A percentile compares a stretch with the other conserved stretches of the same genome.
Evolutionary conservation across 495 filamentous ascomycete species (phyloP).

Genomic region (Podospora pseudoanserina): DNA sequence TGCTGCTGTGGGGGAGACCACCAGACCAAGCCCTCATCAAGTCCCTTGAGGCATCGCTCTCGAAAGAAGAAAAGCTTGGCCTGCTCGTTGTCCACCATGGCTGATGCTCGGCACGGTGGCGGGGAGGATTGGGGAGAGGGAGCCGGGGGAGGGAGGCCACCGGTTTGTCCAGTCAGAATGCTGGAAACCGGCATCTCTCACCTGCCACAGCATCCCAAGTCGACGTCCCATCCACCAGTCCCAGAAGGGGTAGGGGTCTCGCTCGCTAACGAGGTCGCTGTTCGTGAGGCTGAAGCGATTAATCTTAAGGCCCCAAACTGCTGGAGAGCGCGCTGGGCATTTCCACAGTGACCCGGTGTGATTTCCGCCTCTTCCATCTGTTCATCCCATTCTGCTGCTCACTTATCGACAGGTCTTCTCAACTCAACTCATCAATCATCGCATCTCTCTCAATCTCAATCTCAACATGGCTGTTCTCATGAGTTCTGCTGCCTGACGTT

Average conservation of each 20-base stretch:
- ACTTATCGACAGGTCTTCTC: background rate
- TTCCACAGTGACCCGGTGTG: slow-evolving; percentile 7
- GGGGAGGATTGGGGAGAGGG: background rate
- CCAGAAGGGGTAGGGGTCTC: slow-evolving; percentile 6
- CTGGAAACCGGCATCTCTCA: background rate
- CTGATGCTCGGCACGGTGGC: background rate
- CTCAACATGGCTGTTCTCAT: background rate
- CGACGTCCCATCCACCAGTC: background rate
- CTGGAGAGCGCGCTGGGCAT: background rate
- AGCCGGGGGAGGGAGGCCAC: slow-evolving; percentile 2
- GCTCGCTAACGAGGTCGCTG: slow-evolving; percentile 10
- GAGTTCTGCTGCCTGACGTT: background rate
- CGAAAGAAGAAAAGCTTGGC: background rate
- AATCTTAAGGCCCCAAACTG: slow-evolving; percentile 10
- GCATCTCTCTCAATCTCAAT: no score
- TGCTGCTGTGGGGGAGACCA: background rate
- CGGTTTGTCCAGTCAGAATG: slow-evolving; percentile 6
- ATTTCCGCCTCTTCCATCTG: slow-evolving; percentile 3
- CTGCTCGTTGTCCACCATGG: background rate
- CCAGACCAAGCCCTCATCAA: background rate
- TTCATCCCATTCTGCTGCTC: background rate
- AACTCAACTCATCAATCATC: background rate
- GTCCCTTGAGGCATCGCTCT: no score
- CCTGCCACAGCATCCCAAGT: slow-evolving; percentile 5
- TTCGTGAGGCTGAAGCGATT: slow-evolving; percentile 21